Evolutionary conservation across 1,284 basidiomycete species (phyloP), one percentile per base, ranked within the genome.

Genomic region (Athelia psychrophila): DNA sequence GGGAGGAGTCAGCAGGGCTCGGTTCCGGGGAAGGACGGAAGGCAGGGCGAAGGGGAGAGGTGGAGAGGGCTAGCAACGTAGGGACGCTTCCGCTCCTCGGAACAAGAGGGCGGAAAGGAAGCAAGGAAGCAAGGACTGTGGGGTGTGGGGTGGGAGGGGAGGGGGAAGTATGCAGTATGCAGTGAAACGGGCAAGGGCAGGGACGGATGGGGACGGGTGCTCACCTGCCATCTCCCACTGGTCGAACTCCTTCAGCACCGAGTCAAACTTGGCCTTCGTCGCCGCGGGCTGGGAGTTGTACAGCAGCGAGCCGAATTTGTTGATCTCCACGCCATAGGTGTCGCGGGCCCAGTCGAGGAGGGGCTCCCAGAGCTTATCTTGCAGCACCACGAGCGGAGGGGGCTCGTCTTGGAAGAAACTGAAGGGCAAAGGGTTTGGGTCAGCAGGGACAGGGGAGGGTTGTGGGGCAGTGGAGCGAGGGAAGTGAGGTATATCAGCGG

Each of bases 311-410:
- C 83, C 76, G 51, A 87, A 84, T 23, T 84, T 79, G 33, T 76
- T 71, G 47, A 97, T 77, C 51, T 89, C 75, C 22, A 93, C 73
- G 44, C 73, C 77, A 64, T 85, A 93, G 1, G 80, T 79, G 53
- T 79, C 71, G 57, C 78, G 75, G 13, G 84, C 81, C 95, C 95
- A 98, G 10, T 81, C 73, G 40, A 96, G 71, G 15, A 99, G 72
- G 1, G 97, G 96, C 40, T 86, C 80, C 97, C 97, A 99, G 66
- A 96, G 87, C 59, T 82, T 70, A n/a, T 81, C 68, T 68, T 99
- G 97, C 42, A 98, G 75, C 44, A 77, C 73, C 42, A 92, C 92
- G 19, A 99, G 79, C 1, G 81, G 76, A 12, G 79, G 76, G 0
- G 95, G 94, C 53, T 85, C 75, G 45, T 90, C 80, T 63, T 92